Base-by-base conservation (phyloP, 345 rosid species). In the Moringa oleifera region DNA sequence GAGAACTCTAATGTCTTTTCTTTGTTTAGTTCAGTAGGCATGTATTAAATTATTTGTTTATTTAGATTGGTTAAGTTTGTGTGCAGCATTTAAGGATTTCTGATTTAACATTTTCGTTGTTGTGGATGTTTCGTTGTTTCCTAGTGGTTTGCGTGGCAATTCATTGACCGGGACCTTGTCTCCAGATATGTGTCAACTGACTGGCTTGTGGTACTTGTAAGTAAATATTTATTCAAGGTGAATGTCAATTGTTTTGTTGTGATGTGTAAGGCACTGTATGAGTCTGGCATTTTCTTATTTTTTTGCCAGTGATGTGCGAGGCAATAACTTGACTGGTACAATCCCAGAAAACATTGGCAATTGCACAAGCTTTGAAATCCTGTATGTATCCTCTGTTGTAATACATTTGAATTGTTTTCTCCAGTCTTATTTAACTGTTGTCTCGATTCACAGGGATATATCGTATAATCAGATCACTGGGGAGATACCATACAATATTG, bases 201-300 rank as follows among this genome's bases (percentile, higher is more conserved):
- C 95, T 7, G 91, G 99, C 61, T 75, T 94, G 73, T 94, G 99
- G 99, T 94, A 83, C 68, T 90, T 94, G 99, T 94, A 80, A 88
- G 99, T 77, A 23, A 4, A 11, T 2, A 41, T 41, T n/a, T 41
- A 5, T 41, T 11, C 47, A 41, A 4, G 17, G 6, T 41, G 12
- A 41, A 15, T n/a, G 33, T 8, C 33, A 41, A 11, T 11, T 41
- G 2, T 4, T 41, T 41, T 41, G 1, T 11, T 5, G 13, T 7
- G 17, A 41, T 15, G 17, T 41, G 47, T 33, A 33, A 33, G 47
- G 17, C 12, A 33, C 37, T 41, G n/a, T n/a, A n/a, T n/a, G n/a
- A n/a, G n/a, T n/a, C n/a, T n/a, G n/a, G n/a, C n/a, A n/a, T 41
- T 41, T 41, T 41, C 17, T 41, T 41, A 41, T 41, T 4, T 7